Evolutionary conservation across 768 basidiomycete genomes (phyloP).

Genomic region (Termitomyces sp.): DNA sequence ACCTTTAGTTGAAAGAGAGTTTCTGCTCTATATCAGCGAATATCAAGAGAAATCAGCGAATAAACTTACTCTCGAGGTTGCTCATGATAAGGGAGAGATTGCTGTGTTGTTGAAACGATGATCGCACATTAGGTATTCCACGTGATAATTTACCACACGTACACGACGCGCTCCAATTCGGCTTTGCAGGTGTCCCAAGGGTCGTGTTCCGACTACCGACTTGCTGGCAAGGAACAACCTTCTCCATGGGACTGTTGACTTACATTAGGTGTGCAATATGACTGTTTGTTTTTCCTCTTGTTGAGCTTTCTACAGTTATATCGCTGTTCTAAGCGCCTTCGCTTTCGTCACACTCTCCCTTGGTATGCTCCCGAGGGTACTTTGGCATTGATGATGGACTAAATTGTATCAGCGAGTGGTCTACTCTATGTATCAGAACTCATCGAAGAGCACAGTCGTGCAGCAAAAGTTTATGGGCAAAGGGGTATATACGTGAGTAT

Average conservation of each 20-base stretch:
- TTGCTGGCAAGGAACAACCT: constrained; percentile 11
- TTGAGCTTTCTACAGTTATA: constrained; percentile 46
- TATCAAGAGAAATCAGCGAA: neutral
- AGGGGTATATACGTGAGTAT: constrained; percentile 79
- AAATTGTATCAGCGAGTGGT: constrained; percentile 66
- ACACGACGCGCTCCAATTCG: constrained; percentile 4
- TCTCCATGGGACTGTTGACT: constrained; percentile 48
- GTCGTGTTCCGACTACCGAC: constrained; percentile 1
- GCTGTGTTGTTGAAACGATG: neutral
- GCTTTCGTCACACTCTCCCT: constrained; percentile 89
- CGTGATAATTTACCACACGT: constrained; percentile 13
- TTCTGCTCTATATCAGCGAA: constrained; percentile 52
- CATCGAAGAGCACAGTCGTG: constrained; percentile 87
- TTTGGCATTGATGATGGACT: neutral
- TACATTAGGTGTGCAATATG: constrained; percentile 48
- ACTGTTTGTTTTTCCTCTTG: neutral
- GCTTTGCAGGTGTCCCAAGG: neutral
- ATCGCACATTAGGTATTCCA: constrained; percentile 6
- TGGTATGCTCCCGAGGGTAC: constrained; percentile 40
- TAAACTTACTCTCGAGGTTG: constrained; percentile 81
- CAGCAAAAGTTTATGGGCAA: constrained; percentile 80
- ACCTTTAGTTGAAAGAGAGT: constrained; percentile 99
- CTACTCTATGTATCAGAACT: constrained; percentile 91
- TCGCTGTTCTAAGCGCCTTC: constrained; percentile 71
- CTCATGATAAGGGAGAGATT: constrained; percentile 45